phyloP scores from a whole-genome alignment of 2,329 filamentous ascomycete species.

The Neurospora sp. region DNA sequence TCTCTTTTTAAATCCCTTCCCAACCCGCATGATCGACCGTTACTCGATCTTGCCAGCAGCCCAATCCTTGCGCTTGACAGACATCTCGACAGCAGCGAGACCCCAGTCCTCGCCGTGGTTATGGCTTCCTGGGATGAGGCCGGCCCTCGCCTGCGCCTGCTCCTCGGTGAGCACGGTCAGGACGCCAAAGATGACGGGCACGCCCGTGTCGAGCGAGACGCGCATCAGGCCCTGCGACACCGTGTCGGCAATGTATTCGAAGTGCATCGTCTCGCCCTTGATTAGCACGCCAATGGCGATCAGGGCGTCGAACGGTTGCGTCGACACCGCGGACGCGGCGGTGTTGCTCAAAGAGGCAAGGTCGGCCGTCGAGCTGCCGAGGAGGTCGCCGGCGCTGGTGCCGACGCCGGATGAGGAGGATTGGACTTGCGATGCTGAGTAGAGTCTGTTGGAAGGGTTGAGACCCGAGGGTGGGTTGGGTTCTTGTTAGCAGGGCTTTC shows the following conservation, averaged over 20 bases:
- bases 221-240: constrained; percentile 91
- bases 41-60: constrained; percentile 54
- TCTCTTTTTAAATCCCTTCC: constrained; percentile 1
- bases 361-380: constrained; percentile 60
- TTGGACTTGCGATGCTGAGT: constrained; percentile 79
- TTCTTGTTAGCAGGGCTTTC: constrained; percentile 4
- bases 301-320: constrained; percentile 77
- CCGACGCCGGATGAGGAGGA: constrained; percentile 54
- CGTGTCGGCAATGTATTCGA: constrained; percentile 93
- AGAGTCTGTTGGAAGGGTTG: constrained; percentile 46
- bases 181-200: constrained; percentile 87
- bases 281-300: constrained; percentile 94
- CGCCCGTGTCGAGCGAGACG: constrained; percentile 77
- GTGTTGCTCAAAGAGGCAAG: constrained; percentile 37
- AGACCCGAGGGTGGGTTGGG: constrained; percentile 8
- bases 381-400: constrained; percentile 63
- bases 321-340: constrained; percentile 28
- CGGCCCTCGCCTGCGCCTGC: constrained; percentile 78
- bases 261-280: constrained; percentile 99
- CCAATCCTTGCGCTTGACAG: constrained; percentile 79
- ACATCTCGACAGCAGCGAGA: constrained; percentile 85
- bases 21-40: background rate
- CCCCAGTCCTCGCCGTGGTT: constrained; percentile 99
- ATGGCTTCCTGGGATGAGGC: constrained; percentile 58
- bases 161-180: constrained; percentile 82